phyloP scores from a whole-genome alignment of 345 rosid genomes.

The Eutrema japonicum region DNA sequence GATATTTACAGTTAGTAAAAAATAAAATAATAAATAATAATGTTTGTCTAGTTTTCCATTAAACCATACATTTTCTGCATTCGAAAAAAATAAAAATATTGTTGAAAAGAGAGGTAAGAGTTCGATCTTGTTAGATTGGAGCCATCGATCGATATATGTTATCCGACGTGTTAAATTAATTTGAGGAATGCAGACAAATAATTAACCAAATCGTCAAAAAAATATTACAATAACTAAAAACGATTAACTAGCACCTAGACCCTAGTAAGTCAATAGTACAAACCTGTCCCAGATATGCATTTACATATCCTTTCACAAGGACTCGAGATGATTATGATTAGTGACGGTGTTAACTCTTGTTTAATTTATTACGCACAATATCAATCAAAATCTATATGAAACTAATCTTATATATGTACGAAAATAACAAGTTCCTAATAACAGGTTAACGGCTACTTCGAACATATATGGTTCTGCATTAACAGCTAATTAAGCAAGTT shows the following conservation, averaged over 20 bases:
- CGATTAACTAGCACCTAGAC: not conserved
- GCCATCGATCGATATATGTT: conserved; percentile 1
- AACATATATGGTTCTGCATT: conserved; percentile 19
- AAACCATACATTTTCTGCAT: no score
- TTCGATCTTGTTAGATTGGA: not conserved
- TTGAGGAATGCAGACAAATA: not conserved
- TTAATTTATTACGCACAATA: not conserved
- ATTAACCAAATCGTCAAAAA: conserved; percentile 16
- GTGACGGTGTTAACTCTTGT: not conserved
- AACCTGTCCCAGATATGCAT: not conserved
- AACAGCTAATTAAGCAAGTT: conserved; percentile 31
- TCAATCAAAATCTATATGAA: not conserved
- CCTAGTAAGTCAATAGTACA: not conserved
- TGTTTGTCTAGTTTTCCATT: no score
- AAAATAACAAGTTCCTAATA: not conserved
- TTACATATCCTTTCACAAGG: not conserved
- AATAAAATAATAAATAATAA: no score
- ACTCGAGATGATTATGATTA: not conserved
- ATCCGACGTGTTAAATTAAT: no score
- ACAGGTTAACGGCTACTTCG: conserved; percentile 15
- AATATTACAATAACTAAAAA: not conserved
- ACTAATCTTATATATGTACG: not conserved
- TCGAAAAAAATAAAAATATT: no score
- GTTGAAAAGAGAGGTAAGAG: no score
- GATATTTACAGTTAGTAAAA: no score